Percentiles rank a stretch among this genome's conserved stretches.
Conservation (phyloP, 495 filamentous ascomycete species). For the Penicillium canariense region DNA sequence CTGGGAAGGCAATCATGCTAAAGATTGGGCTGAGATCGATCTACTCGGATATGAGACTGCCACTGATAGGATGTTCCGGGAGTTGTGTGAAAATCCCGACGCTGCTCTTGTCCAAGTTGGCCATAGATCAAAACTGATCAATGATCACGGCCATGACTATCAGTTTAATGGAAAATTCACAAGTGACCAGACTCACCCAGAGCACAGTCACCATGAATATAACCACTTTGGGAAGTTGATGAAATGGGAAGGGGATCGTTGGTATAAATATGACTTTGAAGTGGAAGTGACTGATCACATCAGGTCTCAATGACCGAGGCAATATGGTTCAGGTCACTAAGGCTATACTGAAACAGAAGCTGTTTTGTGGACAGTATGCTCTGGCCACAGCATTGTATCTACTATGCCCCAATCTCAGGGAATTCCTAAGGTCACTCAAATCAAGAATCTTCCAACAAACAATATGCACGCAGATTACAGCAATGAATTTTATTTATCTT, state of each 20-base stretch:
- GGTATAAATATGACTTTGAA: neutral
- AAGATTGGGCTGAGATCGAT: neutral
- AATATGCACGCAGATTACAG: neutral
- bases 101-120: neutral
- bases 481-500: neutral
- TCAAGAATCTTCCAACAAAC: neutral
- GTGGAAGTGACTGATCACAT: neutral
- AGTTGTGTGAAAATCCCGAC: neutral
- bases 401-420: neutral
- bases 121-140: neutral
- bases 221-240: constrained; percentile 1
- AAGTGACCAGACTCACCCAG: neutral
- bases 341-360: neutral
- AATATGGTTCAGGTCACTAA: neutral
- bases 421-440: neutral
- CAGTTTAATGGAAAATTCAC: neutral
- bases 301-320: neutral
- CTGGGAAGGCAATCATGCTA: neutral
- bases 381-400: neutral
- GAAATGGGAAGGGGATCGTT: constrained; percentile 1
- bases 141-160: neutral
- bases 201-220: neutral
- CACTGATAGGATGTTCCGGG: neutral
- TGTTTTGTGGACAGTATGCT: neutral
- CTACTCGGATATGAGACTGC: neutral